Evolutionary conservation across 2,329 filamentous ascomycete species (phyloP), one percentile per base, ranked within the genome.

Genomic region (Sclerotinia minor): DNA sequence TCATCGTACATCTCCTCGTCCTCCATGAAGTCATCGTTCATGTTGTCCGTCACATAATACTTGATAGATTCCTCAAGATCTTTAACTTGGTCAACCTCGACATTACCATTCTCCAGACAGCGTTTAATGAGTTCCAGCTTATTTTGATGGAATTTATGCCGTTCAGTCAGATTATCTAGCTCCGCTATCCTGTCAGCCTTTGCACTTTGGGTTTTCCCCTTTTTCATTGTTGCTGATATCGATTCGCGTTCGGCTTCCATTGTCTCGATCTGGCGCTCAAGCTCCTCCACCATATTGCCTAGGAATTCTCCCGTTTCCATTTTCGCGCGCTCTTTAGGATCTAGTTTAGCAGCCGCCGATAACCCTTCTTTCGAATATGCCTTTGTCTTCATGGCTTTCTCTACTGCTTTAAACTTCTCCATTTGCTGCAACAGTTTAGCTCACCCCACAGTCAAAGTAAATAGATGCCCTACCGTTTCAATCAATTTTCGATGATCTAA

Each of bases 311-410:
- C 87, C 41, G 91, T 85, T 75, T 98, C 94, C 70, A 91, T 84
- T 81, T 97, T 96, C 78, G 96, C 94, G 79, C 96, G 92, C 79
- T 98, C 95, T 78, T 94, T 96, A n/a, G 95, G 95, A 81, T 99
- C 95, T 72, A 98, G 85, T 80, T 96, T 96, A 63, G 92, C 89
- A 35, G 93, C 92, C 64, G 94, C 92, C 71, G 92, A 95, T 72
- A 99, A 82, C 55, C 95, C 95, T 81, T 98, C 95, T 83, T 99
- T 98, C 71, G 95, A 98, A 81, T 97, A 99, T 70, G 95, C 95
- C 80, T 99, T 99, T 68, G 95, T 99, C 84, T 99, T 99, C 95
- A 99, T 98, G 77, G 97, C 95, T 84, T 99, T 99, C 81, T 99
- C 95, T 65, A 99, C 95, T n/a, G 94, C 94, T 83, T 99, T 99